phyloP scores from a whole-genome alignment of 2,329 filamentous ascomycete genomes.

The Dactylellina drechsleri region DNA sequence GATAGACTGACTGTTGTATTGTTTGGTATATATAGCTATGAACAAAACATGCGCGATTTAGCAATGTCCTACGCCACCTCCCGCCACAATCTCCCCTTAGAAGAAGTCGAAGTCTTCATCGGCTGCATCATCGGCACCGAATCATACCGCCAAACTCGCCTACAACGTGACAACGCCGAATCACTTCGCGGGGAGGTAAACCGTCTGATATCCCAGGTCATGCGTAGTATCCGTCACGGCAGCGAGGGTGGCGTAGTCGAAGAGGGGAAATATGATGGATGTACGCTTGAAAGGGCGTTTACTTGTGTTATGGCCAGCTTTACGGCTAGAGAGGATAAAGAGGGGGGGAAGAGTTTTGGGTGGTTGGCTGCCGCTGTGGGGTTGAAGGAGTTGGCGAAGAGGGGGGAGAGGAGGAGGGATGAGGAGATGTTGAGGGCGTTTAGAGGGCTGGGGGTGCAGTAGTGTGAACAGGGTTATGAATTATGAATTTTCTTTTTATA shows the following conservation, averaged over 20 bases:
- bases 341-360: slow-evolving; percentile 65
- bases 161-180: slow-evolving; percentile 63
- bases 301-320: slow-evolving; percentile 60
- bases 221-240: slow-evolving; percentile 64
- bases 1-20: not conserved
- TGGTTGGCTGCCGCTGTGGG: slow-evolving; percentile 67
- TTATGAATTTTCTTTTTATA: not conserved
- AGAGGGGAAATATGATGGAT: slow-evolving; percentile 57
- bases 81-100: slow-evolving; percentile 61
- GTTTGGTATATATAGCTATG: slow-evolving; percentile 63
- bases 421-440: not conserved
- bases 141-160: slow-evolving; percentile 61
- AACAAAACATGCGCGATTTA: slow-evolving; percentile 65
- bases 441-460: not conserved
- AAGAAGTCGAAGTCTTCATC: slow-evolving; percentile 69
- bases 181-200: slow-evolving; percentile 64
- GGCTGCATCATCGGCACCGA: slow-evolving; percentile 67
- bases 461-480: not conserved
- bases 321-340: slow-evolving; percentile 58
- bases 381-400: slow-evolving; percentile 65
- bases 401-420: slow-evolving; percentile 43
- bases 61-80: slow-evolving; percentile 64
- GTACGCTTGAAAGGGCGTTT: slow-evolving; percentile 65
- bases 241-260: slow-evolving; percentile 58
- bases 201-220: slow-evolving; percentile 62